These are phyloP conservation scores for Clonostachys sp. DNA, from an alignment of 2,329 filamentous ascomycete species.

Conservation along the genomic window DNA sequence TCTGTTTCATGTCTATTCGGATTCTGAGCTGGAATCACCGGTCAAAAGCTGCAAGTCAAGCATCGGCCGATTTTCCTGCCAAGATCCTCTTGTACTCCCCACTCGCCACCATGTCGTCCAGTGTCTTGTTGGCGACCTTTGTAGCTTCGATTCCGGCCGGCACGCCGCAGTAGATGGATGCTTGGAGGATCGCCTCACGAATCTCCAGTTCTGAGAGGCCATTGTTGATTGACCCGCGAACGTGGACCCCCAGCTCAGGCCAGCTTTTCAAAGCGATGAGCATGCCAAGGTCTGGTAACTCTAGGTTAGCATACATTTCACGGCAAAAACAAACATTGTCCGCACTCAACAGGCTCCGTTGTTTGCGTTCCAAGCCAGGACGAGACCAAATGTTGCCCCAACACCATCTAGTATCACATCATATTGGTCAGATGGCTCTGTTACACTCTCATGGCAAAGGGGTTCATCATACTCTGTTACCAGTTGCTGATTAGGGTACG, in stretches of 20 bases:
- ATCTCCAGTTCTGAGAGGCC: constrained; percentile 49
- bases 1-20: too few relatives aligned
- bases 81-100: constrained; percentile 14
- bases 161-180: constrained; percentile 32
- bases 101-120: constrained; percentile 16
- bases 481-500: constrained; percentile 53
- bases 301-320: neutral
- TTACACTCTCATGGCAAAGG: neutral
- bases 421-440: neutral
- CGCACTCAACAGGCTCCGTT: constrained; percentile 41
- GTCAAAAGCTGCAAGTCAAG: too few relatives aligned
- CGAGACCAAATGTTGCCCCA: constrained; percentile 61
- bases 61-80: neutral
- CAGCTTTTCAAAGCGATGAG: constrained; percentile 56
- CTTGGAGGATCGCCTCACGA: constrained; percentile 48
- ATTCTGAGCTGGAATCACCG: too few relatives aligned
- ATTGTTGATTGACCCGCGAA: constrained; percentile 57
- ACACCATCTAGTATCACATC: constrained; percentile 19
- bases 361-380: constrained; percentile 56
- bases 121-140: constrained; percentile 13
- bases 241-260: constrained; percentile 55
- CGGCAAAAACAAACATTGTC: constrained; percentile 16
- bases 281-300: constrained; percentile 48
- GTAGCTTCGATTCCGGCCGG: constrained; percentile 31
- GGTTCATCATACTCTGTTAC: constrained; percentile 42